phyloP scores from a whole-genome alignment of 108 stramenopile species.

The Conticribra weissflogii region DNA sequence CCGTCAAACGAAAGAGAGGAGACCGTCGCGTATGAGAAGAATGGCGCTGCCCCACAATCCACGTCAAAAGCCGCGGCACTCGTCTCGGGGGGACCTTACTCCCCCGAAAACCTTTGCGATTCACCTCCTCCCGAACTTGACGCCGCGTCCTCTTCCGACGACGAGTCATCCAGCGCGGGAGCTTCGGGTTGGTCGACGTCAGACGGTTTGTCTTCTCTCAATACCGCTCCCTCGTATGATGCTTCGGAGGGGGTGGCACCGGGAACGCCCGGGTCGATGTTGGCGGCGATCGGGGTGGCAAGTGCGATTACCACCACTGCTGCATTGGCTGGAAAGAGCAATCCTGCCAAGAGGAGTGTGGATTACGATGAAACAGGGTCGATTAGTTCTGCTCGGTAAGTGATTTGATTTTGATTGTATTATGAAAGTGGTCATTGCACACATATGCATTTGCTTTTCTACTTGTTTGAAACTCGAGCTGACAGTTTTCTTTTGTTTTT shows the following conservation, averaged over 20 bases:
- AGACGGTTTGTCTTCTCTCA: constrained; percentile 31
- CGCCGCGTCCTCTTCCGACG: neutral
- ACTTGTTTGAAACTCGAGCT: neutral
- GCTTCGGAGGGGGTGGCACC: constrained; percentile 10
- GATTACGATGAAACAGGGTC: neutral
- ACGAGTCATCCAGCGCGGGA: constrained; percentile 39
- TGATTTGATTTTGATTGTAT: neutral
- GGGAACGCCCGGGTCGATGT: constrained; percentile 9
- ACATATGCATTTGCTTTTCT: too few relatives aligned
- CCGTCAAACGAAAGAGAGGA: too few relatives aligned
- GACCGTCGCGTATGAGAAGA: too few relatives aligned
- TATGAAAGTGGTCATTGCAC: too few relatives aligned
- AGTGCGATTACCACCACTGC: constrained; percentile 5
- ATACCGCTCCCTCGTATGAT: constrained; percentile 31
- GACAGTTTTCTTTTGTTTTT: neutral
- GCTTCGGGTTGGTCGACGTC: constrained; percentile 43
- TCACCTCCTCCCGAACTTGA: neutral
- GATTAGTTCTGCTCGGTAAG: neutral
- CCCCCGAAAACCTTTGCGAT: neutral
- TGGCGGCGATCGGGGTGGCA: constrained; percentile 28
- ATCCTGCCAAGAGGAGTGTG: neutral
- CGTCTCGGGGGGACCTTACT: constrained; percentile 16
- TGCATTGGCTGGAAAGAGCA: neutral
- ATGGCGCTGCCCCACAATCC: neutral
- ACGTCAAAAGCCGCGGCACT: neutral